Conservation (phyloP, 1,284 basidiomycete genomes). For the Marasmius oreades region DNA sequence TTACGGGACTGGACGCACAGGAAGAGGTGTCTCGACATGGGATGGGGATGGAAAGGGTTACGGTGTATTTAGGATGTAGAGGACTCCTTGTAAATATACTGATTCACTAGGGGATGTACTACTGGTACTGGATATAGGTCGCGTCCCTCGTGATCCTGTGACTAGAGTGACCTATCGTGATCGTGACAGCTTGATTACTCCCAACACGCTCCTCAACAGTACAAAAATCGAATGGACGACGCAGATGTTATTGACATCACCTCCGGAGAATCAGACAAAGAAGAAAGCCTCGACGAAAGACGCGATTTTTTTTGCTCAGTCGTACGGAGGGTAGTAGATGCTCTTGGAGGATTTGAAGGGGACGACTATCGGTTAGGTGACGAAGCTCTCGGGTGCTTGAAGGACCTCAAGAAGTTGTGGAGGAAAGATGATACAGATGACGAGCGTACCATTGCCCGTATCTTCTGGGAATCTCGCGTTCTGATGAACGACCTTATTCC, state of each 20-base stretch:
- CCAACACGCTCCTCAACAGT: no score
- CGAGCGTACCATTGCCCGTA: slow-evolving; percentile 88
- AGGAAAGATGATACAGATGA: slow-evolving; percentile 93
- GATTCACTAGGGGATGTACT: background rate
- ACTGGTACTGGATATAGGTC: no score
- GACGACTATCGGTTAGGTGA: slow-evolving; percentile 80
- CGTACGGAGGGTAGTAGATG: slow-evolving; percentile 69
- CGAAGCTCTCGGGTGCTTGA: slow-evolving; percentile 79
- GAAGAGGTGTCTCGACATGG: slow-evolving; percentile 48
- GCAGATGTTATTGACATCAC: slow-evolving; percentile 12
- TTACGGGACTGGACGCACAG: slow-evolving; percentile 17
- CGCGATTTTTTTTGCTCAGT: slow-evolving; percentile 60
- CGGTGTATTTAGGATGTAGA: slow-evolving; percentile 88
- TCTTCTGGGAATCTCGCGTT: slow-evolving; percentile 82
- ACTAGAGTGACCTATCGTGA: no score
- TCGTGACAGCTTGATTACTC: no score
- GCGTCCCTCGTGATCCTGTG: no score
- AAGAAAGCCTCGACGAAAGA: slow-evolving; percentile 30
- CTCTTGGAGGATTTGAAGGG: slow-evolving; percentile 69
- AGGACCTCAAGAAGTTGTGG: slow-evolving; percentile 94
- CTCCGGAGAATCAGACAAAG: slow-evolving; percentile 7
- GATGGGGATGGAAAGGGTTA: slow-evolving; percentile 75
- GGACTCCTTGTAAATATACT: background rate
- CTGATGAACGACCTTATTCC: slow-evolving; percentile 84
- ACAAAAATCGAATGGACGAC: slow-evolving; percentile 6